Evolutionary conservation across 2,329 filamentous ascomycete genomes (phyloP).

Genomic region (Aspergillus costaricaensis): DNA sequence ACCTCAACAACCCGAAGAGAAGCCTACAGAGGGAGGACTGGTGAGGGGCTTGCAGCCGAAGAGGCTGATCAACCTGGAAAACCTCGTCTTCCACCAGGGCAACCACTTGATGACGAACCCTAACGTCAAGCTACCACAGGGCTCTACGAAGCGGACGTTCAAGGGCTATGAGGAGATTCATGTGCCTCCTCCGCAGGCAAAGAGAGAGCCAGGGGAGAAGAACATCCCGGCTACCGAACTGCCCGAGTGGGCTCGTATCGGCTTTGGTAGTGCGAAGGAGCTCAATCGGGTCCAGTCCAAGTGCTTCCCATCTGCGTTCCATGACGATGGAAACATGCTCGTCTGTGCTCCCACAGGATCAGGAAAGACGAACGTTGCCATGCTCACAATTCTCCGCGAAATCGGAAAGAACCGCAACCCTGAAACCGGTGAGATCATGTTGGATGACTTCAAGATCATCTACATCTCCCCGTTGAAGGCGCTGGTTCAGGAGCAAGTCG

Average conservation of each 20-base stretch:
- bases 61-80: constrained; percentile 89
- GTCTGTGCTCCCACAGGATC: constrained; percentile 96
- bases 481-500: constrained; percentile 94
- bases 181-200: constrained; percentile 88
- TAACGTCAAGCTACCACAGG: constrained; percentile 88
- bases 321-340: constrained; percentile 95
- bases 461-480: constrained; percentile 97
- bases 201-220: constrained; percentile 74
- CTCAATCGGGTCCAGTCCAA: constrained; percentile 95
- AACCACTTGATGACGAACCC: constrained; percentile 99
- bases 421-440: constrained; percentile 86
- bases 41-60: constrained; percentile 83
- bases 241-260: constrained; percentile 85
- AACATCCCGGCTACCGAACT: constrained; percentile 83
- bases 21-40: constrained; percentile 65
- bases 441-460: constrained; percentile 97
- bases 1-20: constrained; percentile 55
- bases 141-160: constrained; percentile 91
- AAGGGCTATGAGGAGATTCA: constrained; percentile 99
- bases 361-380: constrained; percentile 97
- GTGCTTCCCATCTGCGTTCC: constrained; percentile 87
- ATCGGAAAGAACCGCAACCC: constrained; percentile 93
- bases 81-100: constrained; percentile 94
- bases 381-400: constrained; percentile 93
- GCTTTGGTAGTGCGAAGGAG: constrained; percentile 82